Conservation (phyloP, 179 eudicot species). For the Sideroxylon spinosum region DNA sequence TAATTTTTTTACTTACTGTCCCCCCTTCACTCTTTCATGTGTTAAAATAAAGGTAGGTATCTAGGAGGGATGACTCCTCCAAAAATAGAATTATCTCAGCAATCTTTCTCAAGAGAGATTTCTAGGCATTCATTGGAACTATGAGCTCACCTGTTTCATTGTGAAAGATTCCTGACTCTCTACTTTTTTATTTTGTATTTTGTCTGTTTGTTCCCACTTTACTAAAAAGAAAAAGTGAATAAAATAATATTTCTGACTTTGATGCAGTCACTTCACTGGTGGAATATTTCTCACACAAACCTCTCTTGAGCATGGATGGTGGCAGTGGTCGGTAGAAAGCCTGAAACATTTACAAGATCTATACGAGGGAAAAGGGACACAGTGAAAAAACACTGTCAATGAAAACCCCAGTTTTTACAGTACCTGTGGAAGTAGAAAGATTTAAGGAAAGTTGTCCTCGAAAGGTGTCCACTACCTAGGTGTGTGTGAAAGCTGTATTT, state of each 20-base stretch:
- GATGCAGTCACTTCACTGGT: constrained; percentile 16
- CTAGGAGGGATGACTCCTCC: background rate
- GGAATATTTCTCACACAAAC: constrained; percentile 9
- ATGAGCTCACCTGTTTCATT: constrained; percentile 6
- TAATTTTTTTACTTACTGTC: background rate
- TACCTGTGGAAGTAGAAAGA: constrained; percentile 13
- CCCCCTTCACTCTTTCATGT: background rate
- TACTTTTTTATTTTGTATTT: background rate
- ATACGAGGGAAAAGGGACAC: constrained; percentile 6
- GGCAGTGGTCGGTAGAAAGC: constrained; percentile 9
- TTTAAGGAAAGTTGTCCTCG: constrained; percentile 7
- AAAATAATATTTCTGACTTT: constrained; percentile 26
- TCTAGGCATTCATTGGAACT: background rate
- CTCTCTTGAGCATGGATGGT: constrained; percentile 2
- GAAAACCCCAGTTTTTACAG: constrained; percentile 16
- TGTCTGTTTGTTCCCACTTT: background rate
- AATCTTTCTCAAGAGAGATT: background rate
- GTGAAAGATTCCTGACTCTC: constrained; percentile 1
- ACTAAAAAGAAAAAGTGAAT: background rate
- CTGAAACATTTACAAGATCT: background rate
- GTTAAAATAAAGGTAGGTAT: background rate
- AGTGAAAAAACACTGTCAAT: constrained; percentile 1
- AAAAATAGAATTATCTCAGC: background rate
- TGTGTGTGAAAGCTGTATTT: constrained; percentile 21
- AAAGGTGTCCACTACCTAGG: constrained; percentile 18